phyloP scores from a whole-genome alignment of 805 yeast species.

The Kodamaea restingae region DNA sequence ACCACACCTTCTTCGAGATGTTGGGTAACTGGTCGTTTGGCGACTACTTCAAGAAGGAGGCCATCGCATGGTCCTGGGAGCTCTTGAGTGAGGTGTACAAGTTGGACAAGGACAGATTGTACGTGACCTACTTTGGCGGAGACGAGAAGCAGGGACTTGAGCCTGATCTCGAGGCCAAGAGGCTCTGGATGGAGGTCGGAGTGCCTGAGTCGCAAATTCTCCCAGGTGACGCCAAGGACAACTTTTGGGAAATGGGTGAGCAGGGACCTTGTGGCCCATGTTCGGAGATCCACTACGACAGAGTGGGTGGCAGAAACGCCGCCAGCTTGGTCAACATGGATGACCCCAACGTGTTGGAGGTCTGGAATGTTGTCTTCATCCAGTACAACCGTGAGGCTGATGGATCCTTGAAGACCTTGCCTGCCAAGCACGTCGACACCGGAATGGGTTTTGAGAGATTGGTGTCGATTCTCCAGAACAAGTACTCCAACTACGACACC shows the following conservation, averaged over 20 bases:
- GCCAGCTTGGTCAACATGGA: constrained; percentile 86
- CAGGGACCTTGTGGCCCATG: constrained; percentile 99
- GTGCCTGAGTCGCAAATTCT: constrained; percentile 88
- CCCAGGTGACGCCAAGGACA: constrained; percentile 87
- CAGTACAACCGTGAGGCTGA: constrained; percentile 95
- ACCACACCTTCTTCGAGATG: constrained; percentile 98
- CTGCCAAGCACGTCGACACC: constrained; percentile 94
- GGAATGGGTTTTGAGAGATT: constrained; percentile 99
- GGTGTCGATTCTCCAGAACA: constrained; percentile 90
- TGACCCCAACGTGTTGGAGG: constrained; percentile 96
- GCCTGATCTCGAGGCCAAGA: constrained; percentile 91
- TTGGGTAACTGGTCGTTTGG: constrained; percentile 99
- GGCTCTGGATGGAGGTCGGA: constrained; percentile 82
- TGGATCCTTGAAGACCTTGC: constrained; percentile 72
- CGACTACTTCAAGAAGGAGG: constrained; percentile 95
- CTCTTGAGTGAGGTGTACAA: constrained; percentile 82
- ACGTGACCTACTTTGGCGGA: constrained; percentile 96
- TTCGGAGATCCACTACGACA: constrained; percentile 94
- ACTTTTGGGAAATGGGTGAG: constrained; percentile 99
- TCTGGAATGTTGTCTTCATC: constrained; percentile 97
- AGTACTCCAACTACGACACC: constrained; percentile 91
- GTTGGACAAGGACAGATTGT: constrained; percentile 71
- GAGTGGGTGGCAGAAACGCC: constrained; percentile 98
- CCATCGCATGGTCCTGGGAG: constrained; percentile 87
- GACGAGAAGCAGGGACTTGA: constrained; percentile 76